These are phyloP conservation scores for Penicillium nucicola DNA, from an alignment of 495 filamentous ascomycete species.

Conservation along the genomic window DNA sequence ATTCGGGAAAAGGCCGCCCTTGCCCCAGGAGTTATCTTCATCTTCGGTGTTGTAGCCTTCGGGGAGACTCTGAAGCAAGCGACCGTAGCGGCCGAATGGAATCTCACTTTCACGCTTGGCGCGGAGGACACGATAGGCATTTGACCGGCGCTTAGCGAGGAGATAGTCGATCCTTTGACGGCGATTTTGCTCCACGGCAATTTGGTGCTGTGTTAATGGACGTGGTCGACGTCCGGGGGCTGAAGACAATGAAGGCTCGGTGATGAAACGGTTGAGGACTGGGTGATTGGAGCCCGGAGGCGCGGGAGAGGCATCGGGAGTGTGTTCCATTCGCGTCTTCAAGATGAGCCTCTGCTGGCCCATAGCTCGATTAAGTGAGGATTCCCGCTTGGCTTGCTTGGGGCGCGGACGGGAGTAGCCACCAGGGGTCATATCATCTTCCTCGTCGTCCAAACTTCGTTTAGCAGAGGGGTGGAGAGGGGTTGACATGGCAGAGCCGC, in stretches of 20 bases:
- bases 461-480: conserved; percentile 38
- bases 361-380: conserved; percentile 33
- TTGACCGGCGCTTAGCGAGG: conserved; percentile 65
- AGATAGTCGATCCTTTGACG: conserved; percentile 85
- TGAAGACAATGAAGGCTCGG: conserved; percentile 34
- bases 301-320: conserved; percentile 46
- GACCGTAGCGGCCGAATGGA: conserved; percentile 62
- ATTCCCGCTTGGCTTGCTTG: conserved; percentile 37
- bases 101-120: conserved; percentile 56
- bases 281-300: conserved; percentile 48
- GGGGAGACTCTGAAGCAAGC: conserved; percentile 60
- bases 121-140: conserved; percentile 61
- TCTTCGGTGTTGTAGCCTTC: conserved; percentile 81
- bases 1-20: conserved; percentile 66
- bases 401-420: conserved; percentile 32
- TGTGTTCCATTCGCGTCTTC: conserved; percentile 48
- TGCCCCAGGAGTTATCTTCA: conserved; percentile 58
- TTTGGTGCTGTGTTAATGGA: conserved; percentile 87
- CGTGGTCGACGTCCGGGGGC: conserved; percentile 58
- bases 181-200: conserved; percentile 86
- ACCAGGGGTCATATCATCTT: conserved; percentile 37
- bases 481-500: conserved; percentile 40
- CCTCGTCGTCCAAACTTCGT: conserved; percentile 32
- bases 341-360: conserved; percentile 45
- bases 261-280: conserved; percentile 45